These are phyloP conservation scores for Saccharomycopsis sp. DNA, from an alignment of 805 yeast genomes.

Conservation along the genomic window DNA sequence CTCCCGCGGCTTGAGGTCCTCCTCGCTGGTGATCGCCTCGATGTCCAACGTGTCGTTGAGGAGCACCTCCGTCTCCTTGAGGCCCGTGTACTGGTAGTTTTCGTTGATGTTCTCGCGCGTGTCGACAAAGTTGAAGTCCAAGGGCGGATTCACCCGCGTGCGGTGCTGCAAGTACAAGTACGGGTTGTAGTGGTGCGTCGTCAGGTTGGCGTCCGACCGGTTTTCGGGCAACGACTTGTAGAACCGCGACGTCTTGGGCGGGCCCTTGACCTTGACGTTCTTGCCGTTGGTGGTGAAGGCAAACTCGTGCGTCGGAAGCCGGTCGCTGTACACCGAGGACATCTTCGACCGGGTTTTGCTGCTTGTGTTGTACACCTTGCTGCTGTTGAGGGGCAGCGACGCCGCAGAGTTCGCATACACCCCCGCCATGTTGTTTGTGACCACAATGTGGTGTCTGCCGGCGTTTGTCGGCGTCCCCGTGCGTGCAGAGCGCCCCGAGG, in stretches of 20 bases:
- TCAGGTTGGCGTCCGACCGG: slow-evolving; percentile 8
- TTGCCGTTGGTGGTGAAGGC: neutral
- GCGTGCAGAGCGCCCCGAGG: neutral
- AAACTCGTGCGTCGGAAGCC: neutral
- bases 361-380: slow-evolving; percentile 13
- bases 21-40: neutral
- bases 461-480: neutral
- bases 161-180: slow-evolving; percentile 31
- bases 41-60: slow-evolving; percentile 9
- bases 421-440: neutral
- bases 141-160: slow-evolving; percentile 32
- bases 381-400: neutral
- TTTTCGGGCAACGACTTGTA: slow-evolving; percentile 19
- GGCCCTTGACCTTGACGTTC: slow-evolving; percentile 7
- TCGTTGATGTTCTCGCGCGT: slow-evolving; percentile 26
- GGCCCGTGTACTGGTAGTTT: slow-evolving; percentile 15
- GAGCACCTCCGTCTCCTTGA: slow-evolving; percentile 18
- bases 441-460: neutral
- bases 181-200: slow-evolving; percentile 30
- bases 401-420: neutral
- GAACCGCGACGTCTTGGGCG: slow-evolving; percentile 20
- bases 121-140: slow-evolving; percentile 30
- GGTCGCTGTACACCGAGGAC: slow-evolving; percentile 18
- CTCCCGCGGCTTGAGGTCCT: slow-evolving; percentile 7
- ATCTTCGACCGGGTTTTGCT: slow-evolving; percentile 14